Conservation (phyloP, 805 yeast species). For the Lipomyces mesembrius region DNA sequence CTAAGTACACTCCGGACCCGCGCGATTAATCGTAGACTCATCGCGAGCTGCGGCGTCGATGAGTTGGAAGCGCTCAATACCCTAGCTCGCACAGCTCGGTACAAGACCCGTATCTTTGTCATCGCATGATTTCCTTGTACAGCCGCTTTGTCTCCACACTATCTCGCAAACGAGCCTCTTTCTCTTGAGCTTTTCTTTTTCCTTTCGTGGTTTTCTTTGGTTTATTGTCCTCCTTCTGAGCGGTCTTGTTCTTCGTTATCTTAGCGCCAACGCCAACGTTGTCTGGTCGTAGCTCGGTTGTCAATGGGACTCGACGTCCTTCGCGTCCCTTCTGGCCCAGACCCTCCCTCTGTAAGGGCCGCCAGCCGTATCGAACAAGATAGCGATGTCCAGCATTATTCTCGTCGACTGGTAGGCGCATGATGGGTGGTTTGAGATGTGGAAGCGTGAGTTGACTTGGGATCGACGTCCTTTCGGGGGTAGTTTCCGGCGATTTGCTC, state of each 20-base stretch:
- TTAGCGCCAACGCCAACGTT: slow-evolving; percentile 32
- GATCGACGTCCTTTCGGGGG: slow-evolving; percentile 15
- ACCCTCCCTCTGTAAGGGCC: slow-evolving; percentile 30
- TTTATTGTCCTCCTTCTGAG: not conserved
- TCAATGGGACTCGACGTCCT: slow-evolving; percentile 31
- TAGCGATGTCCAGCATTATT: slow-evolving; percentile 27
- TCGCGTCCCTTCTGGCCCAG: slow-evolving; percentile 32
- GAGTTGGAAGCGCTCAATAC: not conserved
- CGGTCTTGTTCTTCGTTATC: slow-evolving; percentile 1
- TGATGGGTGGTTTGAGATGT: slow-evolving; percentile 28
- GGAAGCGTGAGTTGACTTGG: slow-evolving; percentile 23
- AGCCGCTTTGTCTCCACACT: slow-evolving; percentile 18
- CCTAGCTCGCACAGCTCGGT: not conserved
- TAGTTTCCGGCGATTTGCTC: not conserved
- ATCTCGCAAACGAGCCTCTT: slow-evolving; percentile 9
- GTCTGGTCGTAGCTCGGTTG: slow-evolving; percentile 20
- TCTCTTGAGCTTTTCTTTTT: slow-evolving; percentile 6
- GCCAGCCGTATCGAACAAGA: slow-evolving; percentile 34
- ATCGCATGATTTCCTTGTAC: slow-evolving; percentile 18
- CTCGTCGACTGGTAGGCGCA: slow-evolving; percentile 27
- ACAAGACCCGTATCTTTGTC: too few species aligned
- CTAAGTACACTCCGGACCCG: too few species aligned
- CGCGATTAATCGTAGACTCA: too few species aligned
- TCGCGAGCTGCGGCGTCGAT: too few species aligned
- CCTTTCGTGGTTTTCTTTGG: slow-evolving; percentile 7